phyloP scores from a whole-genome alignment of 805 yeast genomes.

The Yarrowia porcina region DNA sequence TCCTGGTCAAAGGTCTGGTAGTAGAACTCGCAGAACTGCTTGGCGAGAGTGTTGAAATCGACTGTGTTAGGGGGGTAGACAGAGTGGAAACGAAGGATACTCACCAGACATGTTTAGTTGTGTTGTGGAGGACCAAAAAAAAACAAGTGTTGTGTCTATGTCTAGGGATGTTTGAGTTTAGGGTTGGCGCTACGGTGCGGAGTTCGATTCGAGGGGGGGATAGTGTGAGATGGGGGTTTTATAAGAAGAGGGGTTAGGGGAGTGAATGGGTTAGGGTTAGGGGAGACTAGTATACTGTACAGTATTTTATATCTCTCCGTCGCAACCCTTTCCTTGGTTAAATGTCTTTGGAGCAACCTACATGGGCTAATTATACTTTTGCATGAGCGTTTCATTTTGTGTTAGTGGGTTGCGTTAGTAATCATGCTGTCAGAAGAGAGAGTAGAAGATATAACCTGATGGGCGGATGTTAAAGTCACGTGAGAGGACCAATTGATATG shows the following conservation, averaged over 20 bases:
- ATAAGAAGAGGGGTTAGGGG: no score
- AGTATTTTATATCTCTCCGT: no score
- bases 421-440: neutral
- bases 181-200: neutral
- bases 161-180: neutral
- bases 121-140: neutral
- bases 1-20: slow-evolving; percentile 93
- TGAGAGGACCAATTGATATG: neutral
- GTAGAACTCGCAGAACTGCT: slow-evolving; percentile 91
- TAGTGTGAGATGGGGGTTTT: neutral
- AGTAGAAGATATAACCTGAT: no score
- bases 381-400: neutral
- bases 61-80: slow-evolving; percentile 2
- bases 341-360: no score
- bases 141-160: slow-evolving; percentile 2
- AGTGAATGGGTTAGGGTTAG: no score
- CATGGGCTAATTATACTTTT: neutral
- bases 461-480: no score
- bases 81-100: neutral
- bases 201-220: neutral
- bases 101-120: slow-evolving; percentile 15
- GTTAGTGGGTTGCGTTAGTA: neutral
- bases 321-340: no score
- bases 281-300: no score
- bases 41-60: slow-evolving; percentile 39